These are phyloP conservation scores for Plasmopara muralis DNA, from an alignment of 352 stramenopile genomes.

Conservation along the genomic window DNA sequence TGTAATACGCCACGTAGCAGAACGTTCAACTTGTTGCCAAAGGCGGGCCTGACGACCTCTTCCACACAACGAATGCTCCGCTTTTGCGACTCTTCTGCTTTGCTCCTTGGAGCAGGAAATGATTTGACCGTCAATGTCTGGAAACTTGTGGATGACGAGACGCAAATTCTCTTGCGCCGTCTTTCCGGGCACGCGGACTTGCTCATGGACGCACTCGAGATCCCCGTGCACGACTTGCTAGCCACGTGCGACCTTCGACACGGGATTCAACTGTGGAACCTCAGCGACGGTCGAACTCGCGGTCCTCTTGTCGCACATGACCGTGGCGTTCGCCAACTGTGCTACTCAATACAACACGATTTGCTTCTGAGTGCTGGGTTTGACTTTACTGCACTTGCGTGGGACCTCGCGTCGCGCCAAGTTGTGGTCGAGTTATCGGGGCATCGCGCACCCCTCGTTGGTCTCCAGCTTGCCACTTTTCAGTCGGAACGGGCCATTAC, in stretches of 20 bases:
- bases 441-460: conserved; percentile 69
- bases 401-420: conserved; percentile 77
- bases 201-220: conserved; percentile 61
- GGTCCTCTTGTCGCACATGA: conserved; percentile 54
- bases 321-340: conserved; percentile 67
- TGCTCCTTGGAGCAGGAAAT: conserved; percentile 60
- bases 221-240: conserved; percentile 67
- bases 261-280: conserved; percentile 76
- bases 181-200: conserved; percentile 48
- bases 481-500: conserved; percentile 81
- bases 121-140: conserved; percentile 68
- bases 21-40: conserved; percentile 36
- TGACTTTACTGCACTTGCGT: conserved; percentile 77
- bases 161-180: conserved; percentile 51
- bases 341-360: conserved; percentile 68
- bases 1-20: conserved; percentile 12
- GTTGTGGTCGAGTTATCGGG: conserved; percentile 56
- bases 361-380: conserved; percentile 77
- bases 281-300: conserved; percentile 57
- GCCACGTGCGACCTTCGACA: conserved; percentile 67
- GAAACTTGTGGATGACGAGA: conserved; percentile 51
- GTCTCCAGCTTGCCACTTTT: conserved; percentile 60
- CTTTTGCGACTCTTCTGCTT: conserved; percentile 45
- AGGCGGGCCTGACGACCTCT: conserved; percentile 55
- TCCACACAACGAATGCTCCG: conserved; percentile 55